Base-by-base conservation (phyloP, 768 basidiomycete species). In the Serendipita vermifera region DNA sequence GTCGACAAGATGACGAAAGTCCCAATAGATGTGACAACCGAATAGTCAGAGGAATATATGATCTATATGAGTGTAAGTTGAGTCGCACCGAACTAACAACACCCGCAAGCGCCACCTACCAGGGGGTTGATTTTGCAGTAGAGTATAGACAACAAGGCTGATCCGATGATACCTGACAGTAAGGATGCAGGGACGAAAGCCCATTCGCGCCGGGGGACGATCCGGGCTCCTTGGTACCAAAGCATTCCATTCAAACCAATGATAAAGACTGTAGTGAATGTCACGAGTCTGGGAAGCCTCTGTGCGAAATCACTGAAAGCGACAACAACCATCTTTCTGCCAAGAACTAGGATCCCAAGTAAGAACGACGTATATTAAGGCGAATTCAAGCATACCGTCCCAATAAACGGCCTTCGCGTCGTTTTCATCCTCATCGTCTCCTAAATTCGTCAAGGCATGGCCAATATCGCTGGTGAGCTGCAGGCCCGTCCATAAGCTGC, bases 401-500 rank as follows among this genome's bases (percentile, higher is more conserved):
- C 88, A 86, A 67, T 85, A 87, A 3, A 86, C 81, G 2, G 69
- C 64, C 41, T 66, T 65, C 29, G 66, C 67, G 3, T 63, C 58
- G 14, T 40, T 43, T 29, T 29, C 58, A 62, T 65, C 55, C 9
- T 64, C 67, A 54, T 58, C 55, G 4, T 27, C n/a, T 54, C 70
- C 71, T 41, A 70, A 68, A 38, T 82, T 76, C 24, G 83, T 68
- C 29, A 90, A 66, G 2, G 72, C 72, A 5, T 73, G 43, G 5
- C 81, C 84, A 0, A 80, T 78, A 2, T 73, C 77, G 51, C 72
- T 68, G 0, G 79, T 70, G 1, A 75, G 72, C 59, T 89, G 84
- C 77, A 90, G 77, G 82, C 88, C 85, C 2, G 79, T 74, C 86
- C 87, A 90, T 6, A 91, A 69, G 5, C 82, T 70, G 33, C 70